Percentiles rank a stretch among this genome's conserved stretches.
These are phyloP conservation scores for Epichloe baconii DNA, from an alignment of 2,329 filamentous ascomycete species.

Conservation along the genomic window DNA sequence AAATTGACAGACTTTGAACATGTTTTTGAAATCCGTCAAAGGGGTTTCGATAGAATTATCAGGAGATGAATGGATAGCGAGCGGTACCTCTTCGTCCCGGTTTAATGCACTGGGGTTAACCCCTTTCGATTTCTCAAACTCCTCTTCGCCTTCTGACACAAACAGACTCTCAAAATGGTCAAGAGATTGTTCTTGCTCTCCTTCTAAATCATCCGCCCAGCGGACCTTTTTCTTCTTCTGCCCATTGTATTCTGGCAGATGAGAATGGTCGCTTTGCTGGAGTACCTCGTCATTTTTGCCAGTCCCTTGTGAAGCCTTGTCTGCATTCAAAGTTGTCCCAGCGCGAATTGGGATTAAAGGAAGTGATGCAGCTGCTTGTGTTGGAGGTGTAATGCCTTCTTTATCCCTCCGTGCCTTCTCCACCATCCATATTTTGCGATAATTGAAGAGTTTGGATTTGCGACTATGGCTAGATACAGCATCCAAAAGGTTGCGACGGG, in stretches of 20 bases:
- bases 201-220: conserved; percentile 3
- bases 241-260: not conserved
- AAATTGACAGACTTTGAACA: conserved; percentile 7
- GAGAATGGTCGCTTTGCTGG: not conserved
- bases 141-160: conserved; percentile 1
- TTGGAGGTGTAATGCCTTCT: conserved; percentile 4
- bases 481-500: conserved; percentile 23
- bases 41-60: not conserved
- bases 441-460: conserved; percentile 26
- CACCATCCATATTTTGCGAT: conserved; percentile 3
- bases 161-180: conserved; percentile 4
- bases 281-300: not conserved
- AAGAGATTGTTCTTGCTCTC: not conserved
- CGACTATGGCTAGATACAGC: conserved; percentile 28
- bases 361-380: not conserved
- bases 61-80: not conserved
- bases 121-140: not conserved
- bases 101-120: not conserved
- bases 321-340: not conserved
- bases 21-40: not conserved
- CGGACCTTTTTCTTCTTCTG: conserved; percentile 3
- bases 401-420: conserved; percentile 6
- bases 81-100: not conserved
- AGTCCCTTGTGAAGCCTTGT: not conserved
- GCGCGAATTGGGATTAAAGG: not conserved